Base-by-base conservation (phyloP, 331 rosid species). In the Dryas integrifolia region DNA sequence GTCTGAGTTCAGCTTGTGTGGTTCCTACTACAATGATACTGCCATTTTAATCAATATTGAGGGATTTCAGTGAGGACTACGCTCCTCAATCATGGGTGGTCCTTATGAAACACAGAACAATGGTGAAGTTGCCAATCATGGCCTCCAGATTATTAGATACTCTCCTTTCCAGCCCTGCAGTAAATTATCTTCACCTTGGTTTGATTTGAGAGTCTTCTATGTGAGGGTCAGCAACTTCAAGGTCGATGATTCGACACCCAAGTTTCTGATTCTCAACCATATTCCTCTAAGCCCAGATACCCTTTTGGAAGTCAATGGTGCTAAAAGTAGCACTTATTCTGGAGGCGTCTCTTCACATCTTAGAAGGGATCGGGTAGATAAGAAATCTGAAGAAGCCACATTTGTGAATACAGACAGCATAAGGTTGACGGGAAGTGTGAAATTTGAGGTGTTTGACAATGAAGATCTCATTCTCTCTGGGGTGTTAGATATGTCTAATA, bases 161-260 rank as follows among this genome's bases (percentile, higher is more conserved):
- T 85, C 90, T 76, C 84, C 92, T 64, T 87, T 81, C 76, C 86
- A 82, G 66, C 86, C 91, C 50, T 77, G 72, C 73, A 69, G 44
- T 49, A 88, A 73, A 67, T 51, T 88, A 38, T 72, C 86, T 10
- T 84, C 89, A 41, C 67, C 90, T 11, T 95, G 92, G 96, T 88
- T 95, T 79, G 96, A 87, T 83, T 58, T 92, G 75, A 85, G 93
- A 83, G 97, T 95, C 30, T 92, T 91, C 72, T 89, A 89, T 81
- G 89, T 89, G 63, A 86, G 96, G 69, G 39, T 89, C 5, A 85
- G 89, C 67, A 84, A 90, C 46, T 85, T 95, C 61, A 83, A 52
- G 63, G 93, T 85, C 5, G 91, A 95, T 77, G 92, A 80, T 75
- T 83, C 89, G 15, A 88, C 96, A 66, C 96, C 97, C 0, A 85